Conservation (phyloP, 805 yeast genomes). For the Pichia ethanolica region DNA sequence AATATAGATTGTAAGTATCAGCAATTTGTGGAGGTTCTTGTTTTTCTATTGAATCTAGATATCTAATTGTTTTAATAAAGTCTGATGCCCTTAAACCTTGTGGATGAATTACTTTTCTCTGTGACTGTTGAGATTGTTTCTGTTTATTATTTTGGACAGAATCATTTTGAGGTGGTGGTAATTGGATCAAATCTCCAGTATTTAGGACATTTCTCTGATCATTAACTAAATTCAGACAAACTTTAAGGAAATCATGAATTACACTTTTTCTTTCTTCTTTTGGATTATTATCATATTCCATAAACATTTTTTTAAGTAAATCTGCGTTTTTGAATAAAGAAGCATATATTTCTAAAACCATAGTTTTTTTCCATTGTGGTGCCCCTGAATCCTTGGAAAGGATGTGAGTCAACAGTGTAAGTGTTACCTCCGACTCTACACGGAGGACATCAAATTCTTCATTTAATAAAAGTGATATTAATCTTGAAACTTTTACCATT, state of each 20-base stretch:
- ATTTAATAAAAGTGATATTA: conserved; percentile 53
- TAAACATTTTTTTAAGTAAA: conserved; percentile 45
- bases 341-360: conserved; percentile 67
- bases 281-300: conserved; percentile 49
- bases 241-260: conserved; percentile 44
- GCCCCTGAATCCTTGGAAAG: conserved; percentile 48
- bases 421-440: conserved; percentile 74
- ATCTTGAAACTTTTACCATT: conserved; percentile 67
- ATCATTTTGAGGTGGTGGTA: conserved; percentile 13
- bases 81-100: not conserved
- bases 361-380: conserved; percentile 64
- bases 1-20: conserved; percentile 49
- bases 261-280: conserved; percentile 52
- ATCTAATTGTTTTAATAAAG: conserved; percentile 29
- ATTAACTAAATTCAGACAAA: conserved; percentile 31
- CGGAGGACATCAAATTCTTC: conserved; percentile 56
- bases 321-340: conserved; percentile 51
- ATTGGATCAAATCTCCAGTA: conserved; percentile 28
- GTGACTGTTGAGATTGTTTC: conserved; percentile 5
- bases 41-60: conserved; percentile 76
- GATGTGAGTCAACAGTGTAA: conserved; percentile 69
- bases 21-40: conserved; percentile 67
- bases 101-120: not conserved
- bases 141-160: conserved; percentile 7
- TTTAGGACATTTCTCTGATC: conserved; percentile 30